Percentiles rank a stretch among this genome's conserved stretches.
These are phyloP conservation scores for Moesziomyces globuligerus DNA, from an alignment of 1,284 basidiomycete genomes.

Conservation along the genomic window DNA sequence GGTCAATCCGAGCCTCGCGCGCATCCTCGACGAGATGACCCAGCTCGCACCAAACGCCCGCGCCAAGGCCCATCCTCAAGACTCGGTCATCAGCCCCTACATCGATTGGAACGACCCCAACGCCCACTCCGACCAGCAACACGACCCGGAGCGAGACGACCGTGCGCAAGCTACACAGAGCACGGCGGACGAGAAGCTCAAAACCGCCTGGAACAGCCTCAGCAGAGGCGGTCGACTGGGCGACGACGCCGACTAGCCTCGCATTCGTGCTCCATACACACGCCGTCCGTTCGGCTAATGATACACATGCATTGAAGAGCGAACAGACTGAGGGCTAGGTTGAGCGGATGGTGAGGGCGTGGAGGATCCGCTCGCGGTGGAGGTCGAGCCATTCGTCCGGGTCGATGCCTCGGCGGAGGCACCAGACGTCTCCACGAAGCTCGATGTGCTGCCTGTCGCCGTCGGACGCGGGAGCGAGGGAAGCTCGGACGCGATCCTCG, in stretches of 20 bases:
- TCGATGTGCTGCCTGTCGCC: constrained; percentile 75
- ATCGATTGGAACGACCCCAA: constrained; percentile 23
- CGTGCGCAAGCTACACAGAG: neutral
- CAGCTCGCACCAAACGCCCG: constrained; percentile 7
- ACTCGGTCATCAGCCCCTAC: constrained; percentile 46
- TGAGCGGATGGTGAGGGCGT: constrained; percentile 2
- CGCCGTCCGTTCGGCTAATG: too few species aligned
- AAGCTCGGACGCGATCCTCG: neutral
- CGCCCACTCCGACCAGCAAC: too few species aligned
- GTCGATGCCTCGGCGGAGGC: constrained; percentile 71
- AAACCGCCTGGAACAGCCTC: constrained; percentile 33
- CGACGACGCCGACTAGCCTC: constrained; percentile 36
- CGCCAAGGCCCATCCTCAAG: constrained; percentile 36
- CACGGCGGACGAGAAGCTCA: constrained; percentile 1
- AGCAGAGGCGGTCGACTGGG: constrained; percentile 47
- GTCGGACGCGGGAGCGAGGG: neutral
- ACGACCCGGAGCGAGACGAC: too few species aligned
- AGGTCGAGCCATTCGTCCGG: constrained; percentile 17
- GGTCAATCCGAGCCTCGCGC: constrained; percentile 38
- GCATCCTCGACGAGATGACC: constrained; percentile 40
- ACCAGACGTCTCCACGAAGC: constrained; percentile 74
- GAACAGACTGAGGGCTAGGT: neutral
- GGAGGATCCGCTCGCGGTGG: constrained; percentile 20
- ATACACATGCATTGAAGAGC: neutral
- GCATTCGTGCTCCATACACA: too few species aligned